Evolutionary conservation across 2,329 filamentous ascomycete species (phyloP).

Genomic region (Neonectria sp.): DNA sequence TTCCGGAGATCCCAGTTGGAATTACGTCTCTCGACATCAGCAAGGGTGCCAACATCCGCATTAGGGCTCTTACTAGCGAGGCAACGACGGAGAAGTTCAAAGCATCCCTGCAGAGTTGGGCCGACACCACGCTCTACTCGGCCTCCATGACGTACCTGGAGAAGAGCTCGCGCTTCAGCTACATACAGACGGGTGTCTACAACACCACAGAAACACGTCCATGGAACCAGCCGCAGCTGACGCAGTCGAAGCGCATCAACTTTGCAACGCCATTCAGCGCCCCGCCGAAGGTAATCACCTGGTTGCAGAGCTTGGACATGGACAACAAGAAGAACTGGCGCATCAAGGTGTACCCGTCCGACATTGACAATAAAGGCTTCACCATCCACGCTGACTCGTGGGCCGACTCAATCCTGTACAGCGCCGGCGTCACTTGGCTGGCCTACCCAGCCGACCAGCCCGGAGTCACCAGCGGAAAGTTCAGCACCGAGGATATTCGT

Average conservation of each 20-base stretch:
- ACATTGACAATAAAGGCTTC: constrained; percentile 29
- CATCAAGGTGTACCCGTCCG: constrained; percentile 14
- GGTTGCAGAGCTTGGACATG: constrained; percentile 32
- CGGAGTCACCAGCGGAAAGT: constrained; percentile 31
- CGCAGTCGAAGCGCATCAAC: constrained; percentile 27
- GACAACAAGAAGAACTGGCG: constrained; percentile 27
- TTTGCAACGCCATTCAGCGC: constrained; percentile 23
- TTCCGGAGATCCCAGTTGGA: constrained; percentile 13
- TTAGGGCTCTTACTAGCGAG: constrained; percentile 21
- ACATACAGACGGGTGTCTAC: constrained; percentile 34
- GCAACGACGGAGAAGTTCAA: constrained; percentile 11
- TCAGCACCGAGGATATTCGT: constrained; percentile 22
- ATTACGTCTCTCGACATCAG: constrained; percentile 24
- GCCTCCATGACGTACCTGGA: constrained; percentile 27
- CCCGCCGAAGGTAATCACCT: constrained; percentile 32
- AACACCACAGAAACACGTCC: constrained; percentile 30
- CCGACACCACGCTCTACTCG: constrained; percentile 28
- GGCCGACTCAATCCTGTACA: constrained; percentile 24
- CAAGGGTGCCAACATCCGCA: constrained; percentile 28
- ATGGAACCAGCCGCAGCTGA: constrained; percentile 25
- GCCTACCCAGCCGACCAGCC: constrained; percentile 26
- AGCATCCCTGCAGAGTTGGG: constrained; percentile 27
- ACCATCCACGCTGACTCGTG: constrained; percentile 28
- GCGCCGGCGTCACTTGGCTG: constrained; percentile 27
- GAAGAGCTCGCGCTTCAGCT: constrained; percentile 12